Evolutionary conservation across 306 rosid species (phyloP).

Genomic region (Citrullus colocynthis): DNA sequence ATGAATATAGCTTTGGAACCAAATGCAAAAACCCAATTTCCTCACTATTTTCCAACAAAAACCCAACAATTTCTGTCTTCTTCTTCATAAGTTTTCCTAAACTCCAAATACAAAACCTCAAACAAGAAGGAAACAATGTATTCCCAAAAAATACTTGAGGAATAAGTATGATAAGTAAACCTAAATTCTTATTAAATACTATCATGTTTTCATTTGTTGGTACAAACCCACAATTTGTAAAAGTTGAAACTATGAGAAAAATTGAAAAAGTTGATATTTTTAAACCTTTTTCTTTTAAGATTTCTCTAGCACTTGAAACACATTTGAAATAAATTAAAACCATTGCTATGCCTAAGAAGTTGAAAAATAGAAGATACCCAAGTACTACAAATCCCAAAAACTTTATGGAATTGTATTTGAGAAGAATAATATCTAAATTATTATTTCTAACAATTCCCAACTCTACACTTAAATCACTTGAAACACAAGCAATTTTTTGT

Average conservation of each 20-base stretch:
- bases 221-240: constrained; percentile 55
- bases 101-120: constrained; percentile 32
- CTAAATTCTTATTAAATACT: constrained; percentile 51
- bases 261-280: constrained; percentile 29
- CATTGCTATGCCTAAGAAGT: not conserved
- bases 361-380: not conserved
- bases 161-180: constrained; percentile 36
- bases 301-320: not conserved
- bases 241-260: constrained; percentile 39
- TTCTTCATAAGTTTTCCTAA: constrained; percentile 13
- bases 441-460: not conserved
- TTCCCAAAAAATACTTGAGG: constrained; percentile 41
- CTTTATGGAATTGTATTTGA: not conserved
- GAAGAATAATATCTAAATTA: too few species aligned
- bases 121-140: constrained; percentile 35
- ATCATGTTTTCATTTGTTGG: constrained; percentile 74
- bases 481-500: not conserved
- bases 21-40: constrained; percentile 39
- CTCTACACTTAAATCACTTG: not conserved
- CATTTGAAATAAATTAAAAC: not conserved
- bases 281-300: not conserved
- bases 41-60: constrained; percentile 18
- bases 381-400: not conserved
- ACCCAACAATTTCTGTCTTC: not conserved
- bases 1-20: constrained; percentile 25